Conservation (phyloP, 2,329 filamentous ascomycete species). For the Madurella fahalii region DNA sequence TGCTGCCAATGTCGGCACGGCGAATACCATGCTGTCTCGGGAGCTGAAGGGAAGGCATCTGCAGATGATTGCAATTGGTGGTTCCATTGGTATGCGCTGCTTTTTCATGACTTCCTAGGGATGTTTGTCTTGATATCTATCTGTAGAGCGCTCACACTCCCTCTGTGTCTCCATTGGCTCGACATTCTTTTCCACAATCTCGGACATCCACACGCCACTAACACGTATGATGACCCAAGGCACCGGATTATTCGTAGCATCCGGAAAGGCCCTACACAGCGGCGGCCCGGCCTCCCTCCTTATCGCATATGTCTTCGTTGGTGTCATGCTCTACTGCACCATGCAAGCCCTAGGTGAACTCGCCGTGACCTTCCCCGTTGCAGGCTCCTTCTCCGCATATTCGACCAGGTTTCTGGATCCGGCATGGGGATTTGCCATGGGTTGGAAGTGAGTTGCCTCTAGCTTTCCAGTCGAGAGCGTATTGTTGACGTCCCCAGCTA, state of each 20-base stretch:
- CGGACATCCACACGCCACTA: too few relatives aligned
- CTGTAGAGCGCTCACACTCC: too few relatives aligned
- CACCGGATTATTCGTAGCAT: constrained; percentile 83
- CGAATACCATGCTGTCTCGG: constrained; percentile 69
- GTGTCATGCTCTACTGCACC: constrained; percentile 85
- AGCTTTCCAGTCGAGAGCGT: not conserved
- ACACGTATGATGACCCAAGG: constrained; percentile 39
- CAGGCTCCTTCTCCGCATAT: constrained; percentile 87
- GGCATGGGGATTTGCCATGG: constrained; percentile 93
- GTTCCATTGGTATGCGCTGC: constrained; percentile 66
- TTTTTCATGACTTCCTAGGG: not conserved
- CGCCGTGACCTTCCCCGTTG: constrained; percentile 83
- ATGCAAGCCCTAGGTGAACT: constrained; percentile 90
- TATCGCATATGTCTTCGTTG: constrained; percentile 74
- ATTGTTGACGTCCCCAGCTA: constrained; percentile 50
- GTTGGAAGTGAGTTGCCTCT: constrained; percentile 69
- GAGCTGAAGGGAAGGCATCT: constrained; percentile 79
- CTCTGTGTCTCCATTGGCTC: too few relatives aligned
- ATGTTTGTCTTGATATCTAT: too few relatives aligned
- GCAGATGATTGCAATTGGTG: constrained; percentile 97
- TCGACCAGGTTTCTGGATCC: constrained; percentile 90
- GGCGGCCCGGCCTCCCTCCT: constrained; percentile 77
- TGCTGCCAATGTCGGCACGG: constrained; percentile 66
- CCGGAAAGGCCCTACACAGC: constrained; percentile 63
- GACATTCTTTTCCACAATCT: too few relatives aligned